Base-by-base conservation (phyloP, 139 green algal genomes). In the Volvox reticuliferus region DNA sequence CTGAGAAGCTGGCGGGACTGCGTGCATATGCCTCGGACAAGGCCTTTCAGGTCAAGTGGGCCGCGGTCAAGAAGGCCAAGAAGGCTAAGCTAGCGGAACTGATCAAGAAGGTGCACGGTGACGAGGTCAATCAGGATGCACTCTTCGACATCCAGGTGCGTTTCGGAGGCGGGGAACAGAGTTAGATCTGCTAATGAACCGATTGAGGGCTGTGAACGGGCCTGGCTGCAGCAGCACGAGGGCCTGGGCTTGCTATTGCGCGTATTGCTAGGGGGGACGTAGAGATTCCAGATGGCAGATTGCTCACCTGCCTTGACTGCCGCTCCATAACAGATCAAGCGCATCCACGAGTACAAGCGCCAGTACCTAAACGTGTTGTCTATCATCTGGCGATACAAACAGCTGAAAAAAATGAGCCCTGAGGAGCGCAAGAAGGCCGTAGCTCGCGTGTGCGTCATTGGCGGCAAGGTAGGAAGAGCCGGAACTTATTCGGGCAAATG, bases 331-430 rank as follows among this genome's bases (percentile, higher is more conserved):
- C 96, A 99, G 95, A 95, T 99, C 88, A 99, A 99, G 95, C 96
- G 98, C 86, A 99, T 99, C 88, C 98, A 99, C 94, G 98, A 99
- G 96, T 99, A 99, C 97, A 99, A 99, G 97, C 95, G 98, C 79
- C 98, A 99, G 97, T 94, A 98, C 91, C 89, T 99, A 44, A 99
- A 99, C 92, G 91, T 99, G 82, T 94, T 99, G 85, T 95, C 94
- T 88, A 95, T 99, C 92, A 96, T 98, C 88, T 94, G 94, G 84
- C 96, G 97, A 61, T 99, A 99, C 94, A 97, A 99, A 89, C 90
- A 96, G 91, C 97, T 99, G 79, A 98, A 98, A 94, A 93, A 92
- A 71, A 98, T 99, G 97, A 96, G 89, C 24, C 94, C 96, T 1
- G 96, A 96, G 84, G 88, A 99, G 96, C 94, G 97, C 75, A 96